Conservation (phyloP, 192 early-diverging fungal species). For the Coemansia sp. region DNA sequence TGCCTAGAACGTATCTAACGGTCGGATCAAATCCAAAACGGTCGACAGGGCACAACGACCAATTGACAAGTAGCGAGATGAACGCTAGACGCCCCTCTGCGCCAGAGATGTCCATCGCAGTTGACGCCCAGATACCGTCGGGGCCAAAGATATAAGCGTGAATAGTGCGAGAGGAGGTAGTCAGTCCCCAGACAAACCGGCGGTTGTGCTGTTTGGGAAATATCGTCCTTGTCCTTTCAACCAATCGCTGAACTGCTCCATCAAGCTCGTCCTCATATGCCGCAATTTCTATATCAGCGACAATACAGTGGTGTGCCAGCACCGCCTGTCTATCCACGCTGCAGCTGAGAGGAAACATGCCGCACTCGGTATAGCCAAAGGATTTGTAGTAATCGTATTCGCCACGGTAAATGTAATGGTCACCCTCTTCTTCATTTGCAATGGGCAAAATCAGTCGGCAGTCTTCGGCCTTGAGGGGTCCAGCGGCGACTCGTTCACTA, state of each 20-base stretch:
- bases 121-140: neutral
- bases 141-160: neutral
- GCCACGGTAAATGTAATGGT: neutral
- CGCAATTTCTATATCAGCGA: neutral
- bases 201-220: conserved; percentile 10
- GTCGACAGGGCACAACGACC: conserved; percentile 6
- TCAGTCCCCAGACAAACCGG: conserved; percentile 22
- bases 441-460: neutral
- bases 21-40: conserved; percentile 17
- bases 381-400: neutral
- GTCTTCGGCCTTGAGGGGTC: neutral
- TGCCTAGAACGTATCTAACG: neutral
- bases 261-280: neutral
- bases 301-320: neutral
- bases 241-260: neutral
- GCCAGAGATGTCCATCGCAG: neutral
- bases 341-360: neutral
- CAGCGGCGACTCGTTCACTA: neutral
- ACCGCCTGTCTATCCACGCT: neutral
- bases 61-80: conserved; percentile 17
- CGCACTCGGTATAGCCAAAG: neutral
- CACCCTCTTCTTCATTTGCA: neutral
- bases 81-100: neutral
- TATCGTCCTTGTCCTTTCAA: neutral
- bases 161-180: neutral